Percentiles rank a stretch among this genome's conserved stretches.
Conservation (phyloP, 192 early-diverging fungal species). For the Entomortierella chlamydospora region DNA sequence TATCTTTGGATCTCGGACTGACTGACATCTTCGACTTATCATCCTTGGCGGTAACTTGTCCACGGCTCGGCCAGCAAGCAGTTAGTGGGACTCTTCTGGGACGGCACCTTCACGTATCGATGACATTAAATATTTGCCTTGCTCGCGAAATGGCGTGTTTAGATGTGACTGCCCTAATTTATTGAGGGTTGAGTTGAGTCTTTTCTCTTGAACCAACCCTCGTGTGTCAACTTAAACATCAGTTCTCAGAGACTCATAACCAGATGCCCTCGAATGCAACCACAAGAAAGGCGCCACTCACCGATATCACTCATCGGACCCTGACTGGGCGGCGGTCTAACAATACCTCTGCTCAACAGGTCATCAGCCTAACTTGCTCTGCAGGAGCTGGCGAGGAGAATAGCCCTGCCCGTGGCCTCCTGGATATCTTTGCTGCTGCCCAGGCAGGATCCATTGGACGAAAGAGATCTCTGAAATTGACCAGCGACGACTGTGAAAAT, state of each 20-base stretch:
- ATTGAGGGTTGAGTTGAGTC: no score
- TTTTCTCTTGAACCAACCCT: no score
- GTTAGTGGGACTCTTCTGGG: no score
- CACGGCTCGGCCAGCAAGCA: no score
- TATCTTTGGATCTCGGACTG: no score
- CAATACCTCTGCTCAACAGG: constrained; percentile 3
- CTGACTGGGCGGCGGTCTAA: constrained; percentile 15
- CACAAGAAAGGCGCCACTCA: constrained; percentile 26
- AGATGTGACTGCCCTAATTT: no score
- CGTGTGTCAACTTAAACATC: no score
- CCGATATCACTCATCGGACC: constrained; percentile 40
- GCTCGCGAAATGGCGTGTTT: no score
- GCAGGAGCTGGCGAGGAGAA: constrained; percentile 33
- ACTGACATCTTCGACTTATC: no score
- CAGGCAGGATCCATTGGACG: constrained; percentile 23
- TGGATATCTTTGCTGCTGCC: constrained; percentile 50
- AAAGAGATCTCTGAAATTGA: constrained; percentile 38
- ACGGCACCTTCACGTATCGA: no score
- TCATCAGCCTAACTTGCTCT: constrained; percentile 15
- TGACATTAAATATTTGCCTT: no score
- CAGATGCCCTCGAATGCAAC: neutral
- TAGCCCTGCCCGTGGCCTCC: constrained; percentile 24
- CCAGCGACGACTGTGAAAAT: constrained; percentile 15
- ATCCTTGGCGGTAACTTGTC: no score
- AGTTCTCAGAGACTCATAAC: neutral